Percentiles rank a stretch among this genome's conserved stretches.
Evolutionary conservation across 2,329 filamentous ascomycete species (phyloP).

Genomic region (Paecilomyces sp.): DNA sequence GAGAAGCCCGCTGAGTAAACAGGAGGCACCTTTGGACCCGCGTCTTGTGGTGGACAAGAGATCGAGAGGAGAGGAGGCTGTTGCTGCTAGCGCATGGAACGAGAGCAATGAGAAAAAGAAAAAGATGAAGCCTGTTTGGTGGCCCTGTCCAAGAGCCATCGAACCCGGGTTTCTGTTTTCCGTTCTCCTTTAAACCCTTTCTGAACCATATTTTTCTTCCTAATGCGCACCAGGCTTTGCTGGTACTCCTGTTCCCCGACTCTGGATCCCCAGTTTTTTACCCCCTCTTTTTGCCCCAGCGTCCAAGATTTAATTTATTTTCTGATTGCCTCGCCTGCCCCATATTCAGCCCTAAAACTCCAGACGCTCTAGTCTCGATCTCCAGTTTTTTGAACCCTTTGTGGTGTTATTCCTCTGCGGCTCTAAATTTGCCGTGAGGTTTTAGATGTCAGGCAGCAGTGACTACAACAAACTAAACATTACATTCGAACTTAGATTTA

Average conservation of each 20-base stretch:
- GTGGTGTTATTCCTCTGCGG: conserved; percentile 1
- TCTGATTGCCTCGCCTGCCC: neutral
- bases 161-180: conserved; percentile 2
- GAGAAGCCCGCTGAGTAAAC: conserved; percentile 40
- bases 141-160: neutral
- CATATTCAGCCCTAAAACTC: neutral
- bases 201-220: neutral
- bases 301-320: neutral
- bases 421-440: neutral
- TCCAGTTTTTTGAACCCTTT: neutral
- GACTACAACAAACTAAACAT: neutral
- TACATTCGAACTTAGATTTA: neutral
- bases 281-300: neutral
- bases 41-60: conserved; percentile 9
- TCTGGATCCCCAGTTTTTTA: conserved; percentile 1
- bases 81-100: conserved; percentile 2
- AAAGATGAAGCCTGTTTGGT: neutral
- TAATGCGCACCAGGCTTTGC: conserved; percentile 1
- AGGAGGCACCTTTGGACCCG: conserved; percentile 15
- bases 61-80: conserved; percentile 7
- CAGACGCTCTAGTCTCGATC: neutral
- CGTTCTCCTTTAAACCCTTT: conserved; percentile 2
- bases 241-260: conserved; percentile 1
- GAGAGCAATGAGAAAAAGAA: conserved; percentile 1
- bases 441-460: conserved; percentile 1